phyloP scores from a whole-genome alignment of 257 asterid species.

The Thymus quinquecostatus region DNA sequence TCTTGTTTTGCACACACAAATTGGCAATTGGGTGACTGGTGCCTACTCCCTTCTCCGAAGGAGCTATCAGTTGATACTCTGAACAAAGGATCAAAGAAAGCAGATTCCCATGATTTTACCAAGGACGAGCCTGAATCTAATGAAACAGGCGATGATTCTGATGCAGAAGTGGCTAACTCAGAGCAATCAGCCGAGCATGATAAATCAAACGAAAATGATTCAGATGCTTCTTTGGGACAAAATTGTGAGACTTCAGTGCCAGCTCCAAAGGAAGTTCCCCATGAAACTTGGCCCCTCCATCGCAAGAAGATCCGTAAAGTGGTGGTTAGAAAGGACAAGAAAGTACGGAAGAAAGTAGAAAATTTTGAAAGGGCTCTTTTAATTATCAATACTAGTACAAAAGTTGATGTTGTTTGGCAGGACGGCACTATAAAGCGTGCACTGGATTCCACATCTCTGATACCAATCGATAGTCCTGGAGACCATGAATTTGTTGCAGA shows the following conservation, averaged over 20 bases:
- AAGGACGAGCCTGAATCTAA: slow-evolving; percentile 67
- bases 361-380: slow-evolving; percentile 81
- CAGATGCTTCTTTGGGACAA: slow-evolving; percentile 44
- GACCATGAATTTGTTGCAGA: slow-evolving; percentile 99
- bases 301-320: slow-evolving; percentile 90
- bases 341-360: slow-evolving; percentile 79
- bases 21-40: slow-evolving; percentile 99
- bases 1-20: slow-evolving; percentile 91
- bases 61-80: slow-evolving; percentile 37
- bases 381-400: slow-evolving; percentile 71
- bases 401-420: slow-evolving; percentile 92
- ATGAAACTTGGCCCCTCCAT: slow-evolving; percentile 73
- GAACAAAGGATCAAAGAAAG: slow-evolving; percentile 52
- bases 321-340: slow-evolving; percentile 80
- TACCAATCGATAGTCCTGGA: slow-evolving; percentile 93
- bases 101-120: slow-evolving; percentile 49
- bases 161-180: slow-evolving; percentile 51
- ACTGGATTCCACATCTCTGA: slow-evolving; percentile 70
- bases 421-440: slow-evolving; percentile 73
- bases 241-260: slow-evolving; percentile 48
- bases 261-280: slow-evolving; percentile 53
- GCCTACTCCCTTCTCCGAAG: slow-evolving; percentile 63
- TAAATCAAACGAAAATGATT: slow-evolving; percentile 45
- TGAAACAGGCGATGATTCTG: slow-evolving; percentile 70
- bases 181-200: slow-evolving; percentile 49